Evolutionary conservation across 352 stramenopile species (phyloP).

Genomic region (Phytophthora foliorum): DNA sequence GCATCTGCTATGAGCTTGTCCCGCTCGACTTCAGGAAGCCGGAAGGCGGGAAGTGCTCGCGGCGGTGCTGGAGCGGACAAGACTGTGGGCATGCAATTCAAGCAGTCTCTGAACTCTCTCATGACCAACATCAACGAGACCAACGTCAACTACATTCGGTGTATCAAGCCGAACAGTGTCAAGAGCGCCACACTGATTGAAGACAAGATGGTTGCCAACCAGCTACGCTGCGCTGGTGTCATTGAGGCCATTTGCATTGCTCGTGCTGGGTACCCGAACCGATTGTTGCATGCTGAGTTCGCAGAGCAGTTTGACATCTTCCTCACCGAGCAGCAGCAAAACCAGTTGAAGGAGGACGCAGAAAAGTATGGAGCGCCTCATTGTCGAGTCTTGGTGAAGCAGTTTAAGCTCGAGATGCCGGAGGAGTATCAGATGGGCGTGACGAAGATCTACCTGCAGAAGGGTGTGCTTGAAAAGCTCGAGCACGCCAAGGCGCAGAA

Average conservation of each 20-base stretch:
- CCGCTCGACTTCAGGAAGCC: slow-evolving; percentile 34
- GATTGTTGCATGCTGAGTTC: slow-evolving; percentile 82
- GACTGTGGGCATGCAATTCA: slow-evolving; percentile 88
- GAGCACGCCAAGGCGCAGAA: slow-evolving; percentile 73
- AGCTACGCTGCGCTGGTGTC: slow-evolving; percentile 83
- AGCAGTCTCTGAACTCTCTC: slow-evolving; percentile 67
- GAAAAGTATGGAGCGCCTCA: slow-evolving; percentile 37
- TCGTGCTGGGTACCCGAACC: slow-evolving; percentile 83
- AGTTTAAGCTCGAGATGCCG: slow-evolving; percentile 68
- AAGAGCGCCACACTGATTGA: slow-evolving; percentile 76
- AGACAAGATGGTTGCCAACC: slow-evolving; percentile 78
- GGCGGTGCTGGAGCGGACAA: slow-evolving; percentile 38
- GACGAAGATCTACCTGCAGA: slow-evolving; percentile 91
- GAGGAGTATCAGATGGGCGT: slow-evolving; percentile 85
- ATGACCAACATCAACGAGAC: slow-evolving; percentile 83
- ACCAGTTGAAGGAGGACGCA: slow-evolving; percentile 35
- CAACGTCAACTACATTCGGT: slow-evolving; percentile 85
- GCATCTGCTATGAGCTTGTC: slow-evolving; percentile 30
- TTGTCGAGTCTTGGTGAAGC: slow-evolving; percentile 64
- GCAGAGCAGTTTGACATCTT: slow-evolving; percentile 77
- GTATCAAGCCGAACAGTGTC: slow-evolving; percentile 87
- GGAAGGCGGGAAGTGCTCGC: slow-evolving; percentile 36
- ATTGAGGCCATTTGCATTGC: slow-evolving; percentile 85
- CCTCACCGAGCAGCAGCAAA: slow-evolving; percentile 51
- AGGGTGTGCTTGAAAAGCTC: slow-evolving; percentile 79